Base-by-base conservation (phyloP, 345 rosid genomes). In the Linum lewisii region DNA sequence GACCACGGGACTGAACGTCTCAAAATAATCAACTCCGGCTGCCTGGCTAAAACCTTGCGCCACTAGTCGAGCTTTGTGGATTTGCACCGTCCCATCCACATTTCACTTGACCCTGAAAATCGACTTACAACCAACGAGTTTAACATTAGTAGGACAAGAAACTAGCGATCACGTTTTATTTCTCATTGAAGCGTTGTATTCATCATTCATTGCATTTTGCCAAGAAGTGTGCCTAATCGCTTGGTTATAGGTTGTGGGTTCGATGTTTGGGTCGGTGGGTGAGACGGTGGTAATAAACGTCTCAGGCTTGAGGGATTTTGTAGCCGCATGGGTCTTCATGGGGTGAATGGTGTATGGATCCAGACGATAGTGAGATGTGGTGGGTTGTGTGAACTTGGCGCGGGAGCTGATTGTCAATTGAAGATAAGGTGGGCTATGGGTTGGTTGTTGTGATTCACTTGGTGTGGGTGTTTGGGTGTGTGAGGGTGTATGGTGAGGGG, bases 1-100 rank as follows among this genome's bases (percentile, higher is more conserved):
- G 50, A 58, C 50, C 2, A 58, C 25, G 1, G 49, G 49, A 36
- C 51, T 58, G 49, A 29, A 58, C 1, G 62, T 58, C 9, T 58
- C 49, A 13, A 16, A 7, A 16, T 11, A 58, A 11, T 58, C 62
- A 14, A 58, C 16, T 2, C 62, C 50, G 0, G 11, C 13, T 6
- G 18, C 24, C 18, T 58, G 62, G 1, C 19, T 45, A 15, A 7
- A 58, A 3, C 62, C 47, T 8, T 58, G 18, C 3, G 9, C 47
- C 20, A 38, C 50, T 9, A 58, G 51, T 1, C 23, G 24, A 0
- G 62, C 62, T 34, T 34, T 34, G 7, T 21, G 22, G 3, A 1
- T 21, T 29, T n/a, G 22, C 6, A 58, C 6, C 0, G 47, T 32
- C 23, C 51, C 51, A 14, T 58, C 24, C 0, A 24, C 10, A 8